Conservation (phyloP, 176 grass and related monocot genomes). For the Oryza meridionalis region DNA sequence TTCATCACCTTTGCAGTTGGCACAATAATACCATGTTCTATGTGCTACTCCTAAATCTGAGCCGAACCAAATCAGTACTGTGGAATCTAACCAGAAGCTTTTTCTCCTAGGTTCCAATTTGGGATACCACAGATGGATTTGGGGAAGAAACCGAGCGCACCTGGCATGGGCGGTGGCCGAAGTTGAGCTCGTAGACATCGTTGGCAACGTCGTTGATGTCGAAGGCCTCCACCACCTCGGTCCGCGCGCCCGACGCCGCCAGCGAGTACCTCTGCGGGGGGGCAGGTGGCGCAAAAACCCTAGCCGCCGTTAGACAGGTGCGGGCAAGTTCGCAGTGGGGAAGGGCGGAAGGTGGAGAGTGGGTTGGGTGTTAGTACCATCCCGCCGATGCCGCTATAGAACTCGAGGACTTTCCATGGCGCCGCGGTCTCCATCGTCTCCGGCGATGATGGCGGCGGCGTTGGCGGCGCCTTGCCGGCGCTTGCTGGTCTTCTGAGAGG, state of each 20-base stretch:
- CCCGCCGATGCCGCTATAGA: conserved; percentile 97
- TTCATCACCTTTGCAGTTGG: background rate
- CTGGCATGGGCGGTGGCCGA: conserved; percentile 85
- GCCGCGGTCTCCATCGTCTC: conserved; percentile 48
- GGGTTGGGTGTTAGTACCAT: conserved; percentile 52
- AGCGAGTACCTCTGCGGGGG: conserved; percentile 79
- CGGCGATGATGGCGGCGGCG: conserved; percentile 1
- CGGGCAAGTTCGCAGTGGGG: background rate
- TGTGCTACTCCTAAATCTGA: background rate
- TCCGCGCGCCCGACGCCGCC: conserved; percentile 53
- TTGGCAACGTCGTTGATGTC: conserved; percentile 93
- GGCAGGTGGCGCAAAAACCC: conserved; percentile 31
- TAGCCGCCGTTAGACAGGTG: conserved; percentile 38
- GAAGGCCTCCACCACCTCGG: conserved; percentile 83
- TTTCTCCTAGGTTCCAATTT: background rate
- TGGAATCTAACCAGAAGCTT: background rate
- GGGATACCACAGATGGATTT: background rate
- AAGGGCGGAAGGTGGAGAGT: background rate
- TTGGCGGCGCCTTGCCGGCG: too few species aligned
- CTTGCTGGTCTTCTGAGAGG: too few species aligned
- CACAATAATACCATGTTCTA: background rate
- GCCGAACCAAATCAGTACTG: background rate
- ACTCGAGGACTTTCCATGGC: conserved; percentile 79
- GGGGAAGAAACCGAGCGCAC: conserved; percentile 33
- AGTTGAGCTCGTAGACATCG: conserved; percentile 93